Evolutionary conservation across 2,329 filamentous ascomycete species (phyloP).

Genomic region (Capronia epimyces): DNA sequence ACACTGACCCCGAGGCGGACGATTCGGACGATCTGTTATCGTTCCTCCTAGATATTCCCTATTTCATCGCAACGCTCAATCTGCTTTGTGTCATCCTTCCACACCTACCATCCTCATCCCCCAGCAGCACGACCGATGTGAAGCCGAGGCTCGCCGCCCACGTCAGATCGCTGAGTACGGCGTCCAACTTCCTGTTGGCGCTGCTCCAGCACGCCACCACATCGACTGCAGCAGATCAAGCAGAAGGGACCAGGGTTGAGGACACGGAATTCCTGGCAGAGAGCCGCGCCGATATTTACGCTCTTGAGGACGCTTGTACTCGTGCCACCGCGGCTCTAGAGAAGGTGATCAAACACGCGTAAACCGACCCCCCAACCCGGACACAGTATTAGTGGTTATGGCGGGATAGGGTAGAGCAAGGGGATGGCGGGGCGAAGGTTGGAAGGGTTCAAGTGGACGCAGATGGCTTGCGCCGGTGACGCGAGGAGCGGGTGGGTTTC

Average conservation of each 20-base stretch:
- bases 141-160: constrained; percentile 4
- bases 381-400: too few species aligned
- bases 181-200: constrained; percentile 10
- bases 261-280: constrained; percentile 9
- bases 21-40: constrained; percentile 8
- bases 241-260: not conserved
- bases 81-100: constrained; percentile 22
- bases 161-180: constrained; percentile 8
- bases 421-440: too few species aligned
- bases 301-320: constrained; percentile 24
- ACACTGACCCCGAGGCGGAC: not conserved
- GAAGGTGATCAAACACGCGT: not conserved
- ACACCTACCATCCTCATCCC: constrained; percentile 1
- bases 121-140: not conserved
- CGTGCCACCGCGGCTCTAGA: constrained; percentile 10
- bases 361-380: too few species aligned
- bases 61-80: constrained; percentile 27
- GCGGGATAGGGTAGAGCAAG: too few species aligned
- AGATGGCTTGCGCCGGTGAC: too few species aligned
- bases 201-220: constrained; percentile 16
- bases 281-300: constrained; percentile 24
- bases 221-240: not conserved
- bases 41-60: constrained; percentile 24
- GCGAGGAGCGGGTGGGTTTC: too few species aligned
- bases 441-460: too few species aligned